Evolutionary conservation across 2,329 filamentous ascomycete species (phyloP).

Genomic region (Nothophaeocryptopus gaeumannii): DNA sequence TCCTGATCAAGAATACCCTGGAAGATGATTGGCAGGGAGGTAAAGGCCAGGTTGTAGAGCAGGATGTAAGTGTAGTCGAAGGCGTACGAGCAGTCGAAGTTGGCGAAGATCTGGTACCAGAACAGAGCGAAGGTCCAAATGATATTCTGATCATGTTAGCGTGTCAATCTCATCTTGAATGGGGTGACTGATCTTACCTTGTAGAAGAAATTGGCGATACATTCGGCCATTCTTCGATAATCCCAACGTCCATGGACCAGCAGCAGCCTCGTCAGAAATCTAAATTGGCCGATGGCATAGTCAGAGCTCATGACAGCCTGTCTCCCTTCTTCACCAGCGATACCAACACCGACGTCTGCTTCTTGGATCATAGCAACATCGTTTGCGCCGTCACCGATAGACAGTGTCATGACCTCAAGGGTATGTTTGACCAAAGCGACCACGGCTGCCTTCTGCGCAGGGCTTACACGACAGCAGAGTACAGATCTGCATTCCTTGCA

Average conservation of each 20-base stretch:
- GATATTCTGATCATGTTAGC: conserved; percentile 65
- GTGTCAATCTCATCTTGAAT: neutral
- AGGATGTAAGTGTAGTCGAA: conserved; percentile 98
- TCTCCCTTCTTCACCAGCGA: conserved; percentile 86
- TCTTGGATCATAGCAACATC: conserved; percentile 98
- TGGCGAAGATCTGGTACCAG: conserved; percentile 94
- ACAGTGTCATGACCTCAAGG: conserved; percentile 91
- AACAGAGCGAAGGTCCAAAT: conserved; percentile 96
- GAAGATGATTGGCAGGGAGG: conserved; percentile 87
- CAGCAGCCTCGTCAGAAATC: conserved; percentile 78
- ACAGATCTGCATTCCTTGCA: conserved; percentile 98
- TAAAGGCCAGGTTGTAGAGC: conserved; percentile 95
- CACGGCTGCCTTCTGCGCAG: conserved; percentile 95
- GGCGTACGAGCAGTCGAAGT: conserved; percentile 94
- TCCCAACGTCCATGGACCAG: conserved; percentile 93
- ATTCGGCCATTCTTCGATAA: conserved; percentile 89
- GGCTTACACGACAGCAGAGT: conserved; percentile 94
- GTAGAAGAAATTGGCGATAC: conserved; percentile 99
- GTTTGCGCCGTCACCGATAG: conserved; percentile 90
- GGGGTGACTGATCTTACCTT: conserved; percentile 56
- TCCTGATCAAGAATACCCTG: conserved; percentile 98
- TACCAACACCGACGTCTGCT: conserved; percentile 93
- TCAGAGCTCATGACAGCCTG: conserved; percentile 96
- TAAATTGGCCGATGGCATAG: conserved; percentile 92
- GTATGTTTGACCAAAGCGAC: conserved; percentile 93